phyloP scores from a whole-genome alignment of 768 basidiomycete genomes.

The Leccinum uliginosum region DNA sequence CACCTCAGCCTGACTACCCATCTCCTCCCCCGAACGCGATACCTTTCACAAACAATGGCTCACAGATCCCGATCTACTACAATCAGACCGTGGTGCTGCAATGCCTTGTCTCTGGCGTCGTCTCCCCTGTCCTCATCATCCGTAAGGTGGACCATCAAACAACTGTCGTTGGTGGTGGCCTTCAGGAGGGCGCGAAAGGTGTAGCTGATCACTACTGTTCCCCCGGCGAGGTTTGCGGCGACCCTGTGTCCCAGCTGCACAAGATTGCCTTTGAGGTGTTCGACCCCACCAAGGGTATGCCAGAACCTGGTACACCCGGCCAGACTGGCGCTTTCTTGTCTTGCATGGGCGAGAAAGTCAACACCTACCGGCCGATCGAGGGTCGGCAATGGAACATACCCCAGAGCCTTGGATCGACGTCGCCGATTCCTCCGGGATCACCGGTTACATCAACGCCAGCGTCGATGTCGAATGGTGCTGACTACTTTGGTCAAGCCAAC shows the following conservation, averaged over 20 bases:
- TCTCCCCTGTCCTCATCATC: slow-evolving; percentile 90
- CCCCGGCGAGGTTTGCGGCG: slow-evolving; percentile 85
- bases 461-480: slow-evolving; percentile 46
- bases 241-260: slow-evolving; percentile 93
- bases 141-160: slow-evolving; percentile 91
- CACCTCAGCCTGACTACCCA: slow-evolving; percentile 85
- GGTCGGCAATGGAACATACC: slow-evolving; percentile 72
- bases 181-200: slow-evolving; percentile 82
- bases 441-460: slow-evolving; percentile 63
- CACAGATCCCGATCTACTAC: slow-evolving; percentile 90
- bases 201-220: slow-evolving; percentile 80
- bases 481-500: slow-evolving; percentile 54
- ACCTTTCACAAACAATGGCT: slow-evolving; percentile 75
- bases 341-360: slow-evolving; percentile 92
- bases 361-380: slow-evolving; percentile 82
- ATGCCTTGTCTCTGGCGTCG: slow-evolving; percentile 89
- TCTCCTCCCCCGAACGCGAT: slow-evolving; percentile 90
- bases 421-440: slow-evolving; percentile 63
- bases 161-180: slow-evolving; percentile 85
- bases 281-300: slow-evolving; percentile 62
- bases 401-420: slow-evolving; percentile 40
- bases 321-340: slow-evolving; percentile 78
- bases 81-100: slow-evolving; percentile 95
- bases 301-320: slow-evolving; percentile 76
- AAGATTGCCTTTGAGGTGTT: slow-evolving; percentile 94